Conservation (phyloP, 2,329 filamentous ascomycete species). For the Raffaelea albimanens region DNA sequence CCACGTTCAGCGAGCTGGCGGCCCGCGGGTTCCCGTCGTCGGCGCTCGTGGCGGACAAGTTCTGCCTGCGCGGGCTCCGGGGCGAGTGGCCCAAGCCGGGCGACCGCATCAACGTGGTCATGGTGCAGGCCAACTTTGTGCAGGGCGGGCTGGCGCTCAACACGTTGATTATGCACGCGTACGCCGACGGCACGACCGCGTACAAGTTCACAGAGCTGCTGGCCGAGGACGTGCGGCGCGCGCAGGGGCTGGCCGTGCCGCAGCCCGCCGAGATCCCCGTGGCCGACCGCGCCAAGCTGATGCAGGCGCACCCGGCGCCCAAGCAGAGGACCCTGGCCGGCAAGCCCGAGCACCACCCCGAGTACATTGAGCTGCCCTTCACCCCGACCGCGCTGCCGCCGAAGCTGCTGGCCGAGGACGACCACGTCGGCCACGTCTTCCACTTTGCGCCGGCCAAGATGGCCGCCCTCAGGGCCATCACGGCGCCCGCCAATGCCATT, state of each 20-base stretch:
- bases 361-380: slow-evolving; percentile 2
- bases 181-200: slow-evolving; percentile 2
- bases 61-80: not conserved
- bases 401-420: not conserved
- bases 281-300: slow-evolving; percentile 1
- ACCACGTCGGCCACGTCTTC: slow-evolving; percentile 2
- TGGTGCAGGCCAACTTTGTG: slow-evolving; percentile 3
- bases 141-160: slow-evolving; percentile 1
- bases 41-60: not conserved
- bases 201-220: slow-evolving; percentile 5
- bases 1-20: not conserved
- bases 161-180: slow-evolving; percentile 1
- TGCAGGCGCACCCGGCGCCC: not conserved
- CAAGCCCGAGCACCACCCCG: not conserved
- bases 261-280: not conserved
- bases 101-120: slow-evolving; percentile 3
- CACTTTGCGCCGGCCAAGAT: slow-evolving; percentile 2
- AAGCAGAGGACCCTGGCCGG: not conserved
- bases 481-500: not conserved
- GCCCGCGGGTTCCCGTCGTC: not conserved
- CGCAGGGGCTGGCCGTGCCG: not conserved
- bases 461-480: not conserved
- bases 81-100: slow-evolving; percentile 2
- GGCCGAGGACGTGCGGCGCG: not conserved
- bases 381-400: not conserved